phyloP scores from a whole-genome alignment of 345 rosid species.

The Eutrema yunnanense region DNA sequence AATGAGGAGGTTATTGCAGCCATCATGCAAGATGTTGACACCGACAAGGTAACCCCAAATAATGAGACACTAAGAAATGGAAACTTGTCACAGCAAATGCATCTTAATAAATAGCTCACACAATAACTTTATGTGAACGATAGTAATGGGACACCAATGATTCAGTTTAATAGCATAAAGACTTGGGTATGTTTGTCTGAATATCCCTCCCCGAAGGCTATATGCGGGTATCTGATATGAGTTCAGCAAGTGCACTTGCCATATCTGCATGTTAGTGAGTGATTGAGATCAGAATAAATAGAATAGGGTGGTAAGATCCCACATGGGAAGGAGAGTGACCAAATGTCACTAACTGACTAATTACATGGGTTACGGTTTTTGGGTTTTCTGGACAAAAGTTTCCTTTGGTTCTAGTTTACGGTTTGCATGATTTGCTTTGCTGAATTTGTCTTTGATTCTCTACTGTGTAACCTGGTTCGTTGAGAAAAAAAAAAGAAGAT shows the following conservation, averaged over 20 bases:
- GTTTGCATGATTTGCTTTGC: background rate
- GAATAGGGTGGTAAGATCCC: background rate
- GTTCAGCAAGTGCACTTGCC: background rate
- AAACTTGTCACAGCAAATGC: background rate
- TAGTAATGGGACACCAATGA: background rate
- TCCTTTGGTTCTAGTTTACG: background rate
- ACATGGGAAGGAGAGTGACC: background rate
- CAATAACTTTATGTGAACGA: background rate
- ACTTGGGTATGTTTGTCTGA: background rate
- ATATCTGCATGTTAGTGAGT: background rate
- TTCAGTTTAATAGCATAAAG: background rate
- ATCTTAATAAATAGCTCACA: background rate
- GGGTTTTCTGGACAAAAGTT: background rate
- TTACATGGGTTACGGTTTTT: background rate
- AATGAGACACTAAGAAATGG: background rate
- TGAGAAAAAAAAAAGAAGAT: background rate
- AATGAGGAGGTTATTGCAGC: conserved; percentile 71
- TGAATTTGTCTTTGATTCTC: background rate
- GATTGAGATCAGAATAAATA: background rate
- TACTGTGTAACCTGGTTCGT: background rate
- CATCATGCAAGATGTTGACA: conserved; percentile 92
- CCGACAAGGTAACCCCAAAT: conserved; percentile 67
- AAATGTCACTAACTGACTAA: background rate
- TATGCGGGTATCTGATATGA: background rate
- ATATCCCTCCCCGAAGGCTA: background rate